Evolutionary conservation across 768 basidiomycete species (phyloP).

Genomic region (Phylloporus sp.): DNA sequence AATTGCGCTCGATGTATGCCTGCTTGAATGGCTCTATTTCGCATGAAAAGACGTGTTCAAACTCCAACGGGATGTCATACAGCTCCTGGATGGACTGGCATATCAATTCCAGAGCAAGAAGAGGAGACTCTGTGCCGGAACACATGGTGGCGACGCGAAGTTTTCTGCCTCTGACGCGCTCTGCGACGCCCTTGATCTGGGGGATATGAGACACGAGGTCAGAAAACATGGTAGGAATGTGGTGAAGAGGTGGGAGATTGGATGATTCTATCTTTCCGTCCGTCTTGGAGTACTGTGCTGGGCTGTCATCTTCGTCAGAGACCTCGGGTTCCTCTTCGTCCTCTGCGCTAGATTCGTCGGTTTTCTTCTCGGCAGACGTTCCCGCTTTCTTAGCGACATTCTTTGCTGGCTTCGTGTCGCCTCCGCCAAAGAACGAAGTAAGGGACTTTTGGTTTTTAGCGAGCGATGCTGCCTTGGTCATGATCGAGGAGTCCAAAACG

Average conservation of each 20-base stretch:
- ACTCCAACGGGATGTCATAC: constrained; percentile 55
- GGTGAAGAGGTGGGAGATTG: constrained; percentile 69
- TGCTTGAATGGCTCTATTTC: constrained; percentile 98
- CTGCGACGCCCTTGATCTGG: constrained; percentile 59
- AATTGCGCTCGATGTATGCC: constrained; percentile 96
- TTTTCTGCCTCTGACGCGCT: constrained; percentile 70
- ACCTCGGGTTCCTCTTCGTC: constrained; percentile 33
- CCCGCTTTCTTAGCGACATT: constrained; percentile 24
- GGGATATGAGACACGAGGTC: constrained; percentile 67
- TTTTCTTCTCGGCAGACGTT: constrained; percentile 30
- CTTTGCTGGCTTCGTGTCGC: constrained; percentile 25
- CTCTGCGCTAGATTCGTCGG: constrained; percentile 27
- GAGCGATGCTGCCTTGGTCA: constrained; percentile 46
- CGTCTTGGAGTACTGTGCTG: constrained; percentile 35
- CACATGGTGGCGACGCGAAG: constrained; percentile 96
- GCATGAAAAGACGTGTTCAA: constrained; percentile 94
- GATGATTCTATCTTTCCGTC: constrained; percentile 48
- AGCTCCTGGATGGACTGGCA: constrained; percentile 69
- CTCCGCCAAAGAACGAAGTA: constrained; percentile 47
- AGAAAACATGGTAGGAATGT: constrained; percentile 67
- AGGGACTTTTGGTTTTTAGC: constrained; percentile 50
- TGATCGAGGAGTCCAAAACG: constrained; percentile 24
- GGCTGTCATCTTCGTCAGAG: constrained; percentile 29
- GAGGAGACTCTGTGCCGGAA: constrained; percentile 92
- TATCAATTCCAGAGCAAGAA: constrained; percentile 84